A percentile compares a stretch with the other conserved stretches of the same genome.
phyloP scores from a whole-genome alignment of 306 rosid species.

The Vachellia pachyceras region DNA sequence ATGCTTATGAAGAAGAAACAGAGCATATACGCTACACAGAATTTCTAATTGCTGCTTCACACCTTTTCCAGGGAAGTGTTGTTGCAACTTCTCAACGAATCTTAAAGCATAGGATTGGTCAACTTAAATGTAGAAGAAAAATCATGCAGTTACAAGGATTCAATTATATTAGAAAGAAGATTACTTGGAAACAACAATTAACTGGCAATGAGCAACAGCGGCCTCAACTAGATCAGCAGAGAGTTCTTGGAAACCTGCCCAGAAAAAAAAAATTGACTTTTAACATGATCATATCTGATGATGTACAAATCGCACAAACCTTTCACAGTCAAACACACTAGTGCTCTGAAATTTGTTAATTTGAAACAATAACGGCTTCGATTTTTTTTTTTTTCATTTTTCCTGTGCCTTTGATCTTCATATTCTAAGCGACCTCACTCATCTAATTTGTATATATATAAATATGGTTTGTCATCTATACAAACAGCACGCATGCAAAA shows the following conservation, averaged over 20 bases:
- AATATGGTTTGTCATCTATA: not conserved
- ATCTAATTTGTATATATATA: not conserved
- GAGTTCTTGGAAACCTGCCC: slow-evolving; percentile 85
- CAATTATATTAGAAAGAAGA: slow-evolving; percentile 48
- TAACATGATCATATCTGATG: slow-evolving; percentile 15
- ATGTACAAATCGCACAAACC: slow-evolving; percentile 4
- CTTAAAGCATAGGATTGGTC: slow-evolving; percentile 49
- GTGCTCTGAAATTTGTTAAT: not conserved
- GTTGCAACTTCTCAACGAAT: slow-evolving; percentile 85
- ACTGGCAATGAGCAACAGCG: slow-evolving; percentile 87
- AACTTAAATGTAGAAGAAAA: slow-evolving; percentile 23
- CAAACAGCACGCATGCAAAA: slow-evolving; percentile 3
- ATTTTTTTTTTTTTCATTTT: not conserved
- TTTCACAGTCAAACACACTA: not conserved
- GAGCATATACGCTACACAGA: slow-evolving; percentile 80
- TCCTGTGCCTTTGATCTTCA: not conserved
- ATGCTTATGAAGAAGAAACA: slow-evolving; percentile 77
- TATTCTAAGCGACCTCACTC: not conserved
- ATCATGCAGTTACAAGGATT: slow-evolving; percentile 20
- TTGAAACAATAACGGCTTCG: slow-evolving; percentile 2
- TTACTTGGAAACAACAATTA: slow-evolving; percentile 93
- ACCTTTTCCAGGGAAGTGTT: slow-evolving; percentile 89
- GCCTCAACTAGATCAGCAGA: slow-evolving; percentile 77
- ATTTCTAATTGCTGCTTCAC: slow-evolving; percentile 77
- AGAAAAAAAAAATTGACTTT: slow-evolving; percentile 28